phyloP scores from a whole-genome alignment of 2,329 filamentous ascomycete genomes.

The Aspergillus udagawae region DNA sequence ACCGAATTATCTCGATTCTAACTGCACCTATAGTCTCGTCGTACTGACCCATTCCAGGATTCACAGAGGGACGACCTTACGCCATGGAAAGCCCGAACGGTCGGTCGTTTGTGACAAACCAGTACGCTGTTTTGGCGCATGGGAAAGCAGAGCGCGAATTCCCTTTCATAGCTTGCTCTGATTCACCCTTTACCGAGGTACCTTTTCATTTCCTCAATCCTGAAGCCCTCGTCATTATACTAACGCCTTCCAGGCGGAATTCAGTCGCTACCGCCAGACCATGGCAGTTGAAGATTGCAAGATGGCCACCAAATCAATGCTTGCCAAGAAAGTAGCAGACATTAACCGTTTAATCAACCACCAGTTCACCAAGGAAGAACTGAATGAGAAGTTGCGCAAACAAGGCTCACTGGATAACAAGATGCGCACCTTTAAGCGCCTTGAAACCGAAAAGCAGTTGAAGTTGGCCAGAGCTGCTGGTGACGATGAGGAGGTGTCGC shows the following conservation, averaged over 20 bases:
- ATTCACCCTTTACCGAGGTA: constrained; percentile 78
- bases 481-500: constrained; percentile 55
- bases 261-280: constrained; percentile 72
- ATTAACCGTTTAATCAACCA: constrained; percentile 78
- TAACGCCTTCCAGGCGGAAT: constrained; percentile 59
- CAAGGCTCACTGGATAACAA: constrained; percentile 65
- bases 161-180: constrained; percentile 87
- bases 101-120: constrained; percentile 75
- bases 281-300: constrained; percentile 68
- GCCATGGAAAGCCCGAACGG: constrained; percentile 71
- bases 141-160: constrained; percentile 81
- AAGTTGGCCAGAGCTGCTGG: constrained; percentile 63
- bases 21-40: not conserved
- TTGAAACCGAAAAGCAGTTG: constrained; percentile 61
- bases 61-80: constrained; percentile 76
- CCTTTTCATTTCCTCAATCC: constrained; percentile 17
- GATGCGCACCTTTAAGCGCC: constrained; percentile 64
- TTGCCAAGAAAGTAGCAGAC: constrained; percentile 70
- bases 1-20: not conserved
- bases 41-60: constrained; percentile 50
- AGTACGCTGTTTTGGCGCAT: constrained; percentile 76
- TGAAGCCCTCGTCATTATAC: not conserved
- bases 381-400: constrained; percentile 72
- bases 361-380: constrained; percentile 76
- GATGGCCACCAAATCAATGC: constrained; percentile 66